Base-by-base conservation (phyloP, 164 flowering plant genomes). In the Vitis rotundifolia region DNA sequence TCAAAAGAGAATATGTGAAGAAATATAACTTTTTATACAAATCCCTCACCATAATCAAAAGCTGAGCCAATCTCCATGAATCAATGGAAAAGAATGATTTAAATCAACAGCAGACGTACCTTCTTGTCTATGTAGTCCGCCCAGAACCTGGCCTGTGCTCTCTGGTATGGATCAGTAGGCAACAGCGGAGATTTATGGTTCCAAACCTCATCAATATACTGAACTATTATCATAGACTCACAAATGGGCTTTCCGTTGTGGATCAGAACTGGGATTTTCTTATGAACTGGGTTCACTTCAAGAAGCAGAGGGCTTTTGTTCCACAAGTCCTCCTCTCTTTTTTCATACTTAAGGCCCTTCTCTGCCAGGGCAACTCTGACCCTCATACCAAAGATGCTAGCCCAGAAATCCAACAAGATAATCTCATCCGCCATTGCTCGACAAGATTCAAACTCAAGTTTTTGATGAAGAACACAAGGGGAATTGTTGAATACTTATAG, bases 301-400 rank as follows among this genome's bases (percentile, higher is more conserved):
- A 73, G 64, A 22, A 73, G 76, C 8, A 68, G 49, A 16, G 63
- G 19, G 29, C 69, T 58, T 69, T 71, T 71, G 69, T 64, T 57
- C 26, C 13, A 2, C 16, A 71, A 15, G 49, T 72, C 66, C 53
- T 72, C 63, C 44, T 68, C 74, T 2, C 8, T 50, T 29, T 49
- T 52, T 64, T 65, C 69, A 1, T 64, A 65, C 63, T 65, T 8
- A 53, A 71, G 28, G 19, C 69, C 73, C 51, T 79, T 79, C 70
- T 76, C 82, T 3, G 61, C 65, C 15, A 79, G 52, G 5, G 82
- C 82, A 0, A 76, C 26, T 57, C 75, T 62, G 10, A 73, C 69
- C 63, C 82, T 73, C 79, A 76, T 76, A 10, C 75, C 75, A 61
- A 70, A 76, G 44, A 29, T 9, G 75, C 82, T 79, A 0, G 62